Percentiles rank a stretch among this genome's conserved stretches.
These are phyloP conservation scores for Leishmania aethiopica DNA, from an alignment of 208 protist genomes.

Conservation along the genomic window DNA sequence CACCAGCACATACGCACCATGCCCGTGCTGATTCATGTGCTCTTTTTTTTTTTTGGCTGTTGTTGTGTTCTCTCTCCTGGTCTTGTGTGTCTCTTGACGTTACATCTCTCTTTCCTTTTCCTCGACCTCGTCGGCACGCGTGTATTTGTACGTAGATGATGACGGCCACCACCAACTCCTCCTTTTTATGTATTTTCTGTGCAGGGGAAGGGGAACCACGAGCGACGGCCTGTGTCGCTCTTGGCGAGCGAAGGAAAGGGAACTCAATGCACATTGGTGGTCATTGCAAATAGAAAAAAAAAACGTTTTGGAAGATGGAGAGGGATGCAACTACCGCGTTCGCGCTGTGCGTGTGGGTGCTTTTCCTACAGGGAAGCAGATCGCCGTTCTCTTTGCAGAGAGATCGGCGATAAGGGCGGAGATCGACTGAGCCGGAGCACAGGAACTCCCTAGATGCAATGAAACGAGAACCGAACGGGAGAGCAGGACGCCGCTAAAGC, in stretches of 20 bases:
- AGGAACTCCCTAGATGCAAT: not conserved
- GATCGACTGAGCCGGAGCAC: not conserved
- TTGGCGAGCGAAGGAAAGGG: not conserved
- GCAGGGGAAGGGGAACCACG: not conserved
- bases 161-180: not conserved
- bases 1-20: not conserved
- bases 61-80: not conserved
- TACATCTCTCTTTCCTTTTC: not conserved
- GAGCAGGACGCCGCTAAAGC: not conserved
- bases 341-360: not conserved
- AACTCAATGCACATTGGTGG: not conserved
- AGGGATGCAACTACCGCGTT: not conserved
- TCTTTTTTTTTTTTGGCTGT: not conserved
- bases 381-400: not conserved
- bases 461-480: not conserved
- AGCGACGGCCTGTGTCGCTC: not conserved
- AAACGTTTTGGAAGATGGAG: not conserved
- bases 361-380: not conserved
- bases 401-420: not conserved
- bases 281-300: not conserved
- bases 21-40: not conserved
- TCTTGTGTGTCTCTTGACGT: not conserved
- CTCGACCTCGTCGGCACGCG: not conserved
- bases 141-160: slow-evolving; percentile 8
- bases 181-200: not conserved